Evolutionary conservation across 2,329 filamentous ascomycete species (phyloP), one percentile per base, ranked within the genome.

Genomic region (Talaromyces sp.): DNA sequence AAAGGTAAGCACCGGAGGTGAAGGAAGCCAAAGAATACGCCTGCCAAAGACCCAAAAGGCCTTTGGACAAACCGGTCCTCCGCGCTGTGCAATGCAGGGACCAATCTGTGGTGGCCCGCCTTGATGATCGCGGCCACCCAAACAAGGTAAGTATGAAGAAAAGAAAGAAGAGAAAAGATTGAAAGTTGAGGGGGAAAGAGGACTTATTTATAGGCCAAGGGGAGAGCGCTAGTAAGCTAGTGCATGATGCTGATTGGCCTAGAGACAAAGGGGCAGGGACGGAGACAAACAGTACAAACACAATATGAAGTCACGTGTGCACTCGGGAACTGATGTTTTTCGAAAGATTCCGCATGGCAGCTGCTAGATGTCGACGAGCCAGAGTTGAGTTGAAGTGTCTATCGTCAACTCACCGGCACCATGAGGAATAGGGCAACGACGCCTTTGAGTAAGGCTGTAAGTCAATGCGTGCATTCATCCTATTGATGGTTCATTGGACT

Each of bases 21-120:
- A 69, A 67, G n/a, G 50, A 75, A 75, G 80, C 76, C 79, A 81
- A 81, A 81, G 79, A 81, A 80, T 80, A 72, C 76, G 76, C 78
- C 75, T 75, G 72, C 75, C 73, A 78, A 76, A 77, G 73, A 75
- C 76, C 79, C 78, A 77, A 78, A 42, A 81, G 71, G 75, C 77
- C 77, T 75, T 79, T 80, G 77, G 77, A 79, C 74, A 72, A 67
- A 75, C 68, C 72, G 79, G 75, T 78, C 78, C 80, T 70, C 81
- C 81, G 76, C 81, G 81, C 69, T 83, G 81, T 84, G 82, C 82
- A 83, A 84, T 83, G 82, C 78, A 83, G 81, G 80, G 77, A 77
- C 80, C 76, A 74, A 73, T 74, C 71, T 71, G 76, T 79, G 75
- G 76, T 75, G 70, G 70, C 70, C 73, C 76, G 73, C 73, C 73